Evolutionary conservation across 2,329 filamentous ascomycete genomes (phyloP).

Genomic region (Exophiala sideris): DNA sequence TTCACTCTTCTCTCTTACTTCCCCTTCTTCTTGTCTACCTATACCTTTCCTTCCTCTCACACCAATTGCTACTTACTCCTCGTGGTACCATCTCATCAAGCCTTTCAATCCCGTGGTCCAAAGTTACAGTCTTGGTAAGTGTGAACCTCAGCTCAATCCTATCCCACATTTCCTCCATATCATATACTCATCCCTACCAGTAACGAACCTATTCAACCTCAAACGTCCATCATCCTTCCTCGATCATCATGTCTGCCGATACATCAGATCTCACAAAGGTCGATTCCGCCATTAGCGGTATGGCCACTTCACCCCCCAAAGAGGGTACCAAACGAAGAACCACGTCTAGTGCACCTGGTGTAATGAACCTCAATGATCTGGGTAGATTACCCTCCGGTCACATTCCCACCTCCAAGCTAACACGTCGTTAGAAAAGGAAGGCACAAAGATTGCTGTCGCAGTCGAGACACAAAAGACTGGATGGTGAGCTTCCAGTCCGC

Average conservation of each 20-base stretch:
- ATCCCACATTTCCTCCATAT: background rate
- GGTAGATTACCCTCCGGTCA: conserved; percentile 55
- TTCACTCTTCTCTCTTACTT: conserved; percentile 2
- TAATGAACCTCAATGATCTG: conserved; percentile 80
- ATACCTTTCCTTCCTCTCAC: conserved; percentile 10
- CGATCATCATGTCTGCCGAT: conserved; percentile 28
- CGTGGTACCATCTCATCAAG: background rate
- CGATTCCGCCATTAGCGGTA: conserved; percentile 83
- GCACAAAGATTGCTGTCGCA: conserved; percentile 68
- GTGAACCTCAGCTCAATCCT: conserved; percentile 1
- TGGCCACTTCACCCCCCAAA: conserved; percentile 62
- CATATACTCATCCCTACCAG: background rate
- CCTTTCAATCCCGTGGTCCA: background rate
- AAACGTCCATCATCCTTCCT: background rate
- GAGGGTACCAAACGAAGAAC: conserved; percentile 53
- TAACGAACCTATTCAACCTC: too few relatives aligned
- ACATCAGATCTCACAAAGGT: conserved; percentile 61
- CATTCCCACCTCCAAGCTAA: conserved; percentile 6
- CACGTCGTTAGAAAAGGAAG: conserved; percentile 62
- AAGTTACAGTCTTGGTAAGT: background rate
- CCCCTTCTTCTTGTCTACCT: conserved; percentile 8
- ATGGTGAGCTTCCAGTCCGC: conserved; percentile 60
- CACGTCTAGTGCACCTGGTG: conserved; percentile 69
- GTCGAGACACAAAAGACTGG: conserved; percentile 82
- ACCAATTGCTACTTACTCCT: background rate